These are phyloP conservation scores for Planoprotostelium fungivorum DNA, from an alignment of 78 protist species.

Conservation along the genomic window DNA sequence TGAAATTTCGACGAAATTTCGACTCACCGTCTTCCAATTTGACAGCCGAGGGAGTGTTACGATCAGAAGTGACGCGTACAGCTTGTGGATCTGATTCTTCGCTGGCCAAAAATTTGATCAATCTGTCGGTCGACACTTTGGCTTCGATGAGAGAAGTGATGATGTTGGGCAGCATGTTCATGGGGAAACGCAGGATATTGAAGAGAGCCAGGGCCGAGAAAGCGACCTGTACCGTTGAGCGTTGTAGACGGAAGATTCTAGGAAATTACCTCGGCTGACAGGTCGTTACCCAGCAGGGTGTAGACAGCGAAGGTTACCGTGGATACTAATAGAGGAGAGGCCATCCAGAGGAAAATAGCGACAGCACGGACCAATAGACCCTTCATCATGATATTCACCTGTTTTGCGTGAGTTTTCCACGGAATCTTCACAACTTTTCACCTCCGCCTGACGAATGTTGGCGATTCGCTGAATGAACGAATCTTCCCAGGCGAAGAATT, in stretches of 20 bases:
- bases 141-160: slow-evolving; percentile 66
- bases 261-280: slow-evolving; percentile 50
- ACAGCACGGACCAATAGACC: slow-evolving; percentile 40
- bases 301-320: slow-evolving; percentile 67
- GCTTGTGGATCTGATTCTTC: slow-evolving; percentile 45
- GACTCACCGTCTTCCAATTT: background rate
- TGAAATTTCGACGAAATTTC: background rate
- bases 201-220: slow-evolving; percentile 77
- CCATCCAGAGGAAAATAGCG: slow-evolving; percentile 27
- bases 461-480: slow-evolving; percentile 4
- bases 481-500: slow-evolving; percentile 85
- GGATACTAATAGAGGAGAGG: slow-evolving; percentile 74
- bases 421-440: too few relatives aligned
- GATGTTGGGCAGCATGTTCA: slow-evolving; percentile 69
- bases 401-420: too few relatives aligned
- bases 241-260: background rate
- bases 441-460: slow-evolving; percentile 21
- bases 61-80: background rate
- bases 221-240: slow-evolving; percentile 18
- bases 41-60: background rate
- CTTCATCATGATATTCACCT: slow-evolving; percentile 1
- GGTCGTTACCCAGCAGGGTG: slow-evolving; percentile 17
- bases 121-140: slow-evolving; percentile 66
- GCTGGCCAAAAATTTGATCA: slow-evolving; percentile 48
- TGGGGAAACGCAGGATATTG: slow-evolving; percentile 78